Evolutionary conservation across 768 basidiomycete genomes (phyloP).

Genomic region (Rhizopogon vulgaris): DNA sequence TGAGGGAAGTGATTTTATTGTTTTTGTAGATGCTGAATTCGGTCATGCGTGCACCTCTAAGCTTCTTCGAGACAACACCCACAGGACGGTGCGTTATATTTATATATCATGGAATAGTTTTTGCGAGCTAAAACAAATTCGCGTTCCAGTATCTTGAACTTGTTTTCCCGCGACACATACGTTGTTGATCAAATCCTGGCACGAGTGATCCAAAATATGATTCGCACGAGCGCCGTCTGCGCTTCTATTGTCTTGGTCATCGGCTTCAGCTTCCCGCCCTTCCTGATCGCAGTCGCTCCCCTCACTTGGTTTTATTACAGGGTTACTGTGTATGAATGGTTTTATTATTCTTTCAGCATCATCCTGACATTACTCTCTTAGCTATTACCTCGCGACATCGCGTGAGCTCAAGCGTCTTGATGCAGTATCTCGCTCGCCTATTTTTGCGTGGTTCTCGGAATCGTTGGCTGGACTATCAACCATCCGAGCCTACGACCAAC

Average conservation of each 20-base stretch:
- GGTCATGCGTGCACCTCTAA: conserved; percentile 76
- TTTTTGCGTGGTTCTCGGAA: conserved; percentile 87
- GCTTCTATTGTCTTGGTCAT: conserved; percentile 68
- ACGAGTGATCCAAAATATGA: conserved; percentile 61
- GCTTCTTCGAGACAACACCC: conserved; percentile 88
- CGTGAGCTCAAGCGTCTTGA: conserved; percentile 87
- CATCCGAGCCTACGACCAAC: conserved; percentile 76
- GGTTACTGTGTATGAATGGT: conserved; percentile 63
- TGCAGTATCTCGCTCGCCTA: conserved; percentile 83
- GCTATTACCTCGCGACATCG: conserved; percentile 84
- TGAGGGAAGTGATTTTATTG: neutral
- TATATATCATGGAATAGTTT: neutral
- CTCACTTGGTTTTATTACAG: conserved; percentile 72
- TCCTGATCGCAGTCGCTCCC: conserved; percentile 70
- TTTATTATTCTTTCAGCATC: neutral
- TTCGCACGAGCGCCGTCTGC: conserved; percentile 56
- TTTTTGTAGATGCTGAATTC: conserved; percentile 62
- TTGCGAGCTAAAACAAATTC: neutral
- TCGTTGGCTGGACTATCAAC: conserved; percentile 71
- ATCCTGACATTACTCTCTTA: conserved; percentile 19
- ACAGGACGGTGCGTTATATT: conserved; percentile 55
- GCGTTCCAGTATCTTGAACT: conserved; percentile 64
- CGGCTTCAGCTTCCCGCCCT: conserved; percentile 73
- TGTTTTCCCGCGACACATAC: conserved; percentile 87
- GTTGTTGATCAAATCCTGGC: conserved; percentile 81